Conservation (phyloP, 192 early-diverging fungal genomes). For the Gryganskiella cystojenkinii region DNA sequence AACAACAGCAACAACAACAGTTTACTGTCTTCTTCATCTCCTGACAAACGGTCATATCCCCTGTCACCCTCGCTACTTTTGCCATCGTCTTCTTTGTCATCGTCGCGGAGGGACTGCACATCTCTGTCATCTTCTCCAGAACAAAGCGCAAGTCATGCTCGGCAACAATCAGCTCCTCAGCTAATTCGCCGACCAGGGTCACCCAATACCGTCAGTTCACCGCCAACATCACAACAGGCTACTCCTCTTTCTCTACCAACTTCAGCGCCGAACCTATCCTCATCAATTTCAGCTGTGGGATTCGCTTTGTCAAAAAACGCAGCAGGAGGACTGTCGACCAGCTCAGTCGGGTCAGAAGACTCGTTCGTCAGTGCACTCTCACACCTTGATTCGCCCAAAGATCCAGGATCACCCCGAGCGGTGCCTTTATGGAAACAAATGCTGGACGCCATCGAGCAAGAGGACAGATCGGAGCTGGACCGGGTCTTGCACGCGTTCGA, state of each 20-base stretch:
- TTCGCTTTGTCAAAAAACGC: constrained; percentile 15
- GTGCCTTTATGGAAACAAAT: constrained; percentile 48
- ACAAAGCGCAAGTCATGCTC: constrained; percentile 4
- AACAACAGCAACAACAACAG: too few relatives aligned
- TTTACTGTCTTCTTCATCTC: constrained; percentile 1
- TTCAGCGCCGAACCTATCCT: neutral
- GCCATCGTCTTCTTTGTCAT: neutral
- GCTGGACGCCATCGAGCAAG: constrained; percentile 39
- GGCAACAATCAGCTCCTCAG: constrained; percentile 37
- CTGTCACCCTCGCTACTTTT: constrained; percentile 8
- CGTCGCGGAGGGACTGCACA: neutral
- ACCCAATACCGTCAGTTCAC: neutral
- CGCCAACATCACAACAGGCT: neutral
- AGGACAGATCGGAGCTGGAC: constrained; percentile 37
- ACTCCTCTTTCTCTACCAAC: neutral
- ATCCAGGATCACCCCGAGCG: constrained; percentile 35
- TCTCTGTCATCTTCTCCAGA: too few relatives aligned
- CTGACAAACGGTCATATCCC: neutral
- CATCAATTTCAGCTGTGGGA: neutral
- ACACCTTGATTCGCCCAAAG: constrained; percentile 42
- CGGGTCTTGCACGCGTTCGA: constrained; percentile 41
- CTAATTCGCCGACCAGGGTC: constrained; percentile 22
- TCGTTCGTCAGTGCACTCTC: constrained; percentile 48
- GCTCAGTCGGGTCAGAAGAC: constrained; percentile 35
- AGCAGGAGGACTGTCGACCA: constrained; percentile 17